phyloP scores from a whole-genome alignment of 1,284 basidiomycete species.

The Tilletia indica region DNA sequence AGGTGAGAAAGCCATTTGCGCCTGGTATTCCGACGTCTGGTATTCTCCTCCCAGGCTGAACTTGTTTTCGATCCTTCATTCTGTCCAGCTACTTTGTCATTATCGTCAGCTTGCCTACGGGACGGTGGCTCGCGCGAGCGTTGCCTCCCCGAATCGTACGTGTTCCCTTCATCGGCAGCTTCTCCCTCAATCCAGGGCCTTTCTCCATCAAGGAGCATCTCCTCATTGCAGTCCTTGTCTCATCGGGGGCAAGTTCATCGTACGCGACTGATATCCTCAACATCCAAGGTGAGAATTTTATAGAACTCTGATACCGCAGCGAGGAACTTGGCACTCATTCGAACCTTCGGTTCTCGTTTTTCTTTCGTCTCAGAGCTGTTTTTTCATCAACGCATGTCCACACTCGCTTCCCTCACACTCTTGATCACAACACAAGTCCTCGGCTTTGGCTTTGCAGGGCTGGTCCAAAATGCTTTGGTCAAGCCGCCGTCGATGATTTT shows the following conservation, averaged over 20 bases:
- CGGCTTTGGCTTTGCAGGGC: constrained; percentile 54
- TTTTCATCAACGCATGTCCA: constrained; percentile 52
- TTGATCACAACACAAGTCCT: constrained; percentile 53
- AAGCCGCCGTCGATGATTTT: constrained; percentile 57
- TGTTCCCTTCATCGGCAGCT: constrained; percentile 34
- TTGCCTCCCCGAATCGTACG: constrained; percentile 51
- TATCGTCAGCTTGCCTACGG: constrained; percentile 59
- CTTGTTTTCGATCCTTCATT: constrained; percentile 30
- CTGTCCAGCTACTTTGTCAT: constrained; percentile 63
- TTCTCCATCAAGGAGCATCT: constrained; percentile 60
- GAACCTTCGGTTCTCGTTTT: too few species aligned
- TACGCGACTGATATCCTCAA: constrained; percentile 56
- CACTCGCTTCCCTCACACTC: constrained; percentile 44
- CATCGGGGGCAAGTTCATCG: constrained; percentile 57
- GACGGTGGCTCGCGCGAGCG: constrained; percentile 55
- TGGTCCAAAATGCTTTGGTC: constrained; percentile 52
- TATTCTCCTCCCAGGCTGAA: background rate
- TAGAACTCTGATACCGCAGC: too few species aligned
- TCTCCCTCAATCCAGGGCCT: constrained; percentile 60
- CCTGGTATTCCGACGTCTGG: background rate
- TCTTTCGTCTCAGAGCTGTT: constrained; percentile 38
- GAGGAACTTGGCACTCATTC: too few species aligned
- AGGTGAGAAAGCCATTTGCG: background rate
- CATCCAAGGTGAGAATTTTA: constrained; percentile 33
- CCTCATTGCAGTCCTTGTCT: constrained; percentile 59